Percentiles rank a stretch among this genome's conserved stretches.
Conservation (phyloP, 441 rosid genomes). For the Euphorbia corollata region DNA sequence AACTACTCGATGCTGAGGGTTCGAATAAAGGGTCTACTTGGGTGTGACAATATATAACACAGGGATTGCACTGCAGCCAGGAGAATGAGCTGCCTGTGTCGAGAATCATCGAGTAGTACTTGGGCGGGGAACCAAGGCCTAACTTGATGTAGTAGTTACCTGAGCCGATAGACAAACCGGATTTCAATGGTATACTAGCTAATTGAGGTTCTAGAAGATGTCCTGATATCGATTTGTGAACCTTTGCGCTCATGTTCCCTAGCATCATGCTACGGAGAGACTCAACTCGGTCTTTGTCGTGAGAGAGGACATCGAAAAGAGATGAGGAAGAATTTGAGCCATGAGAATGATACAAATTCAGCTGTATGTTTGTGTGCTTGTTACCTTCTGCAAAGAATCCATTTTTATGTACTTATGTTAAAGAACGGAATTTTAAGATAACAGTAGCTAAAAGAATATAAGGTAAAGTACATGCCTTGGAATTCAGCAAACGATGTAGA, state of each 20-base stretch:
- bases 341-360: slow-evolving; percentile 22
- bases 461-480: slow-evolving; percentile 18
- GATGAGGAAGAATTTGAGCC: slow-evolving; percentile 16
- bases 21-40: slow-evolving; percentile 38
- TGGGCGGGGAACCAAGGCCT: slow-evolving; percentile 38
- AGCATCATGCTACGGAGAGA: slow-evolving; percentile 18
- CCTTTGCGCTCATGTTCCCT: background rate
- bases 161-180: slow-evolving; percentile 28
- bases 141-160: slow-evolving; percentile 36
- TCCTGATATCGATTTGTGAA: slow-evolving; percentile 3
- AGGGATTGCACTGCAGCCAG: slow-evolving; percentile 51
- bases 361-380: slow-evolving; percentile 12
- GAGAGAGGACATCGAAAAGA: slow-evolving; percentile 21
- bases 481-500: slow-evolving; percentile 16
- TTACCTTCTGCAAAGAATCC: slow-evolving; percentile 16
- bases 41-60: slow-evolving; percentile 23
- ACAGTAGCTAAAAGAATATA: background rate
- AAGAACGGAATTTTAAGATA: background rate
- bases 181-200: slow-evolving; percentile 17
- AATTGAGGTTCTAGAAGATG: slow-evolving; percentile 11
- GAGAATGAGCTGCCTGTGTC: slow-evolving; percentile 46
- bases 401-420: background rate
- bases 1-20: slow-evolving; percentile 32
- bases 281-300: slow-evolving; percentile 19
- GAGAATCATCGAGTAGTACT: slow-evolving; percentile 33